phyloP scores from a whole-genome alignment of 441 rosid species.

The Populus hybrid region DNA sequence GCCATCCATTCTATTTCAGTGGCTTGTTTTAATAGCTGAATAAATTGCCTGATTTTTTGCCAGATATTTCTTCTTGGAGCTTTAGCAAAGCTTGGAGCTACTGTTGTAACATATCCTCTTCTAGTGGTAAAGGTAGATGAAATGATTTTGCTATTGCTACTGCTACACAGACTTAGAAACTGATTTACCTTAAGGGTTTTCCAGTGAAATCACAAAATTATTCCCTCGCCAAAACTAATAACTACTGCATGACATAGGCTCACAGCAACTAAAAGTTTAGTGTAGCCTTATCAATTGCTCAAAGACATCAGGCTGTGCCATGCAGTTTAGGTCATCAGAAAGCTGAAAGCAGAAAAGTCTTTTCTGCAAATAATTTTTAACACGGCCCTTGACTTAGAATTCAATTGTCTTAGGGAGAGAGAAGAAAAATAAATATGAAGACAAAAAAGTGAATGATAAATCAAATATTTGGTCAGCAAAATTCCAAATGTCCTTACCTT shows the following conservation, averaged over 20 bases:
- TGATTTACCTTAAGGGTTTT: background rate
- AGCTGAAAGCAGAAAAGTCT: background rate
- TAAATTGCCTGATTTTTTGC: slow-evolving; percentile 16
- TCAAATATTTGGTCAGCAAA: background rate
- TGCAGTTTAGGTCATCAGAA: background rate
- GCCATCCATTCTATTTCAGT: background rate
- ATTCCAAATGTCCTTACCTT: background rate
- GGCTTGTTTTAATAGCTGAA: slow-evolving; percentile 13
- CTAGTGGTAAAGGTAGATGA: slow-evolving; percentile 71
- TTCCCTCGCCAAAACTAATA: background rate
- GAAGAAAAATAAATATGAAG: background rate
- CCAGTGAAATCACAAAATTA: background rate
- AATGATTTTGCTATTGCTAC: background rate
- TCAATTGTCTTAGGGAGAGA: background rate
- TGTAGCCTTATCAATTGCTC: background rate
- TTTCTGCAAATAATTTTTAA: background rate
- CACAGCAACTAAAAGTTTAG: background rate
- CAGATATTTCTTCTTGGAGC: slow-evolving; percentile 95
- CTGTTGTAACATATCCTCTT: slow-evolving; percentile 87
- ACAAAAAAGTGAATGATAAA: background rate
- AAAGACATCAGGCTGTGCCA: background rate
- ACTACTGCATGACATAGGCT: background rate
- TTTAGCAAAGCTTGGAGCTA: slow-evolving; percentile 94
- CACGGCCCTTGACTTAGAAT: background rate
- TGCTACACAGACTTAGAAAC: background rate